These are phyloP conservation scores for Mycena amicta DNA, from an alignment of 768 basidiomycete species.

Conservation along the genomic window DNA sequence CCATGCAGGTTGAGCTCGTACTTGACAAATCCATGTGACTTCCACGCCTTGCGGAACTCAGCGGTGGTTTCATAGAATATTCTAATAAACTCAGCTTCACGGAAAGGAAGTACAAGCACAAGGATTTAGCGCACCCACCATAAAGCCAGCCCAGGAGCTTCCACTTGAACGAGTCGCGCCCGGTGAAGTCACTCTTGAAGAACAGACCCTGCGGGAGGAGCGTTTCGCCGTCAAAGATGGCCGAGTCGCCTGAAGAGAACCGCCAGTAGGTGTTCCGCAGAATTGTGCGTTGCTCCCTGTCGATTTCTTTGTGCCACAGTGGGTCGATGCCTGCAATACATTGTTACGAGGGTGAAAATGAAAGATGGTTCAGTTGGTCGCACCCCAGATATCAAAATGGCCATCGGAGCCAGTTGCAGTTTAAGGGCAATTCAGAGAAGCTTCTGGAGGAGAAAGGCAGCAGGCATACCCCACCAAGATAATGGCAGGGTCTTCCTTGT, in stretches of 20 bases:
- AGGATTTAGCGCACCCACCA: constrained; percentile 16
- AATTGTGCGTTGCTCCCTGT: constrained; percentile 18
- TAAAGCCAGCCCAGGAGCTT: constrained; percentile 25
- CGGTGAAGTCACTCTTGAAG: constrained; percentile 27
- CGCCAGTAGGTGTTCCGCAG: constrained; percentile 26
- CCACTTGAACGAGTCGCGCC: constrained; percentile 23
- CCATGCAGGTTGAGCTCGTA: constrained; percentile 20
- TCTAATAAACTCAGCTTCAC: background rate
- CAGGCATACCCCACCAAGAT: constrained; percentile 16
- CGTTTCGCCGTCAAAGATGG: constrained; percentile 24
- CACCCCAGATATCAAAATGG: constrained; percentile 26
- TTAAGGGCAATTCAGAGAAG: constrained; percentile 1
- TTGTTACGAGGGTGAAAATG: background rate
- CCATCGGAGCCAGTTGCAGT: constrained; percentile 23
- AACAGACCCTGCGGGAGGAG: constrained; percentile 27
- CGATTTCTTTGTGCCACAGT: constrained; percentile 21
- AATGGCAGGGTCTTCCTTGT: no score
- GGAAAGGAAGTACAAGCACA: no score
- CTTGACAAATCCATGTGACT: constrained; percentile 18
- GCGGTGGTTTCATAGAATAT: constrained; percentile 25
- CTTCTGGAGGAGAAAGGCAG: background rate
- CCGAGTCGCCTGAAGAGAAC: constrained; percentile 13
- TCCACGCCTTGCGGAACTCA: constrained; percentile 23
- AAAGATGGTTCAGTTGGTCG: background rate
- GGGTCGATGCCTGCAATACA: constrained; percentile 21